Percentiles rank a stretch among this genome's conserved stretches.
phyloP scores from a whole-genome alignment of 164 flowering plant genomes.

The Vitis amurensis region DNA sequence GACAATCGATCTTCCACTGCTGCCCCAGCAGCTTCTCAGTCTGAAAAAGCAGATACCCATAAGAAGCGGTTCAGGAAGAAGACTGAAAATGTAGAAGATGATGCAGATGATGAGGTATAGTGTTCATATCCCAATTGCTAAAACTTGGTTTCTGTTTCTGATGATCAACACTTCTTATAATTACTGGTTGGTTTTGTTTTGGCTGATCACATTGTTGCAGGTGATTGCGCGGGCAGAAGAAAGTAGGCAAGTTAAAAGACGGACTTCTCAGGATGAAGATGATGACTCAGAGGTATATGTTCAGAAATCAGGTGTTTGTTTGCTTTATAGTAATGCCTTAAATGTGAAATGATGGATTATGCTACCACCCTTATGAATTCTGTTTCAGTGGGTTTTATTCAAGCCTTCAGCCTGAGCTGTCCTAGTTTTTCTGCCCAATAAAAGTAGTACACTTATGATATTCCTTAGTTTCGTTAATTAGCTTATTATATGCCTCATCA shows the following conservation, averaged over 20 bases:
- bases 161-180: slow-evolving; percentile 15
- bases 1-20: slow-evolving; percentile 19
- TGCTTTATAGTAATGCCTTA: neutral
- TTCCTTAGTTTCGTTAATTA: neutral
- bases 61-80: slow-evolving; percentile 76
- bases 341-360: slow-evolving; percentile 1
- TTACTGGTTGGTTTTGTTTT: slow-evolving; percentile 23
- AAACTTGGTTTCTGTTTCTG: slow-evolving; percentile 22
- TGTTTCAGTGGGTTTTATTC: neutral
- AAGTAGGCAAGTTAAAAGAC: slow-evolving; percentile 50
- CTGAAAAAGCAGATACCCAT: slow-evolving; percentile 35
- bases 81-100: slow-evolving; percentile 50
- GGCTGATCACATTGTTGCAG: slow-evolving; percentile 41
- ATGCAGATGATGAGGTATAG: slow-evolving; percentile 67
- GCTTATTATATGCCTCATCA: neutral
- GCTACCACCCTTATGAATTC: neutral
- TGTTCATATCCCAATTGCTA: slow-evolving; percentile 23
- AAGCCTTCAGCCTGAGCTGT: neutral
- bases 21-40: slow-evolving; percentile 13
- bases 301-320: neutral
- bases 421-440: neutral
- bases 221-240: slow-evolving; percentile 29
- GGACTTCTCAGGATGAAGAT: slow-evolving; percentile 42
- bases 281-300: slow-evolving; percentile 64
- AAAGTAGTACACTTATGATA: neutral